A percentile compares a stretch with the other conserved stretches of the same genome.
phyloP scores from a whole-genome alignment of 495 filamentous ascomycete species.

The Glonium stellatum region DNA sequence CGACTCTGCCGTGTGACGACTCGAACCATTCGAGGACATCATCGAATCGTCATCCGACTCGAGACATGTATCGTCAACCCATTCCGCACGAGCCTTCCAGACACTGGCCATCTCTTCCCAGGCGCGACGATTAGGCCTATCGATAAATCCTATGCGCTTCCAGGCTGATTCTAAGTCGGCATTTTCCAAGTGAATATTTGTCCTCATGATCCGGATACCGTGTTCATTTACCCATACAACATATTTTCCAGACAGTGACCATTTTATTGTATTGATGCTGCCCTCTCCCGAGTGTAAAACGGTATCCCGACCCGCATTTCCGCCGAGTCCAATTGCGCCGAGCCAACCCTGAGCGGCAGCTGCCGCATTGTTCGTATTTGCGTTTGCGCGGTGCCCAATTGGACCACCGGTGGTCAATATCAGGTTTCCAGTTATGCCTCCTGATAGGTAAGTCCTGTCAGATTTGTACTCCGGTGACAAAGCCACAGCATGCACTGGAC shows the following conservation, averaged over 20 bases:
- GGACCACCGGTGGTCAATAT: conserved; percentile 81
- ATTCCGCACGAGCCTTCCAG: conserved; percentile 86
- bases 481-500: conserved; percentile 82
- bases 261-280: conserved; percentile 80
- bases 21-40: conserved; percentile 39
- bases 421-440: conserved; percentile 80
- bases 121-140: conserved; percentile 65
- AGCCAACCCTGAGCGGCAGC: conserved; percentile 89
- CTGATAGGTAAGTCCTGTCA: conserved; percentile 81
- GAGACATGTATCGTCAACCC: conserved; percentile 76
- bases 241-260: conserved; percentile 84
- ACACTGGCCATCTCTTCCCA: conserved; percentile 95
- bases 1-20: conserved; percentile 9
- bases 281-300: conserved; percentile 90
- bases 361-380: conserved; percentile 71
- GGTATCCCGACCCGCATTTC: conserved; percentile 74
- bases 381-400: conserved; percentile 66
- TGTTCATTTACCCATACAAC: conserved; percentile 93
- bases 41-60: conserved; percentile 52
- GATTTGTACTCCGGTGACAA: conserved; percentile 87
- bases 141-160: conserved; percentile 93
- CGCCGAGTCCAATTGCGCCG: conserved; percentile 70
- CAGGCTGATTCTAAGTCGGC: conserved; percentile 75
- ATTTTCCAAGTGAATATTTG: conserved; percentile 71
- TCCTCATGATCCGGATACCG: conserved; percentile 95